phyloP scores from a whole-genome alignment of 306 rosid species.

The Sesbania bispinosa region DNA sequence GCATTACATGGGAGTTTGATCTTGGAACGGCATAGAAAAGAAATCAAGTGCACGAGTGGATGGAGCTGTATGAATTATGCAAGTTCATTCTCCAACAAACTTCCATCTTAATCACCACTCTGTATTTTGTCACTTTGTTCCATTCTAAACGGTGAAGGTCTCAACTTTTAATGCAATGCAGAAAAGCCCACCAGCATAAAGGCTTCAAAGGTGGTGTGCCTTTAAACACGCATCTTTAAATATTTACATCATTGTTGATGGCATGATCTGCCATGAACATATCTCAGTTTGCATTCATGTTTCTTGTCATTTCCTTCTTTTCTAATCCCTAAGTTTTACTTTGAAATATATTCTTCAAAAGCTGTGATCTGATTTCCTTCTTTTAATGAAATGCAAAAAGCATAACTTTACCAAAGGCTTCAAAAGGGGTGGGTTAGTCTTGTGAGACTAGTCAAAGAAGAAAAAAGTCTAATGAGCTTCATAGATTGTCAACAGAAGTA shows the following conservation, averaged over 20 bases:
- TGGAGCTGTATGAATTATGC: slow-evolving; percentile 27
- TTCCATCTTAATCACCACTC: slow-evolving; percentile 25
- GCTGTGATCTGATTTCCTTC: slow-evolving; percentile 54
- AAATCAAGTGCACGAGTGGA: slow-evolving; percentile 41
- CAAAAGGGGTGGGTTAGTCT: slow-evolving; percentile 47
- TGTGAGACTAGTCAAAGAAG: slow-evolving; percentile 36
- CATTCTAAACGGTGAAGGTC: slow-evolving; percentile 32
- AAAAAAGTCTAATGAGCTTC: slow-evolving; percentile 30
- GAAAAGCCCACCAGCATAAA: slow-evolving; percentile 35
- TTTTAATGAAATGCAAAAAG: slow-evolving; percentile 80
- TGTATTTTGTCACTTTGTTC: slow-evolving; percentile 39
- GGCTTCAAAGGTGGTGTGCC: slow-evolving; percentile 41
- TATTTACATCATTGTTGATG: slow-evolving; percentile 31
- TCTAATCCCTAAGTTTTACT: slow-evolving; percentile 35
- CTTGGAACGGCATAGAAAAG: slow-evolving; percentile 18
- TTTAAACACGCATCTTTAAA: slow-evolving; percentile 32
- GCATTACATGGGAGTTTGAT: slow-evolving; percentile 26
- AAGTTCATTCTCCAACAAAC: slow-evolving; percentile 23
- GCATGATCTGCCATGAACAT: slow-evolving; percentile 26
- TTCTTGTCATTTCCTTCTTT: slow-evolving; percentile 39
- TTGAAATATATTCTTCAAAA: slow-evolving; percentile 43
- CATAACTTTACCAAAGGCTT: slow-evolving; percentile 61
- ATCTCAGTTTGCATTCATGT: slow-evolving; percentile 31
- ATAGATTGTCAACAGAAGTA: slow-evolving; percentile 31
- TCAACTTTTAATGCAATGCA: slow-evolving; percentile 41